phyloP scores from a whole-genome alignment of 495 filamentous ascomycete genomes.

The Pseudoneurospora amorphoporcata region DNA sequence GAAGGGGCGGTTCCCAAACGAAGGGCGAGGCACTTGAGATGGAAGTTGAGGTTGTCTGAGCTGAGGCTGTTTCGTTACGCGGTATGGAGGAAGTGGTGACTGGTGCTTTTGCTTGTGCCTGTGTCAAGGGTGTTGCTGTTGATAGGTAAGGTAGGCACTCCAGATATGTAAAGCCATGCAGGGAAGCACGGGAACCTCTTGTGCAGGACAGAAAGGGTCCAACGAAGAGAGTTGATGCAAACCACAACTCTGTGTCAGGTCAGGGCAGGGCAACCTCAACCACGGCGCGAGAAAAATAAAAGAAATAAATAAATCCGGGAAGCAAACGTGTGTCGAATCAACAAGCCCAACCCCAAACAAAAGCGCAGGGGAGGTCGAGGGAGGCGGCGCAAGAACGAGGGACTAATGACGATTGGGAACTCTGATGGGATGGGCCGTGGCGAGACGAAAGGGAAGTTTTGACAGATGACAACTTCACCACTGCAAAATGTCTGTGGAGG shows the following conservation, averaged over 20 bases:
- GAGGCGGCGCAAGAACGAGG: slow-evolving; percentile 24
- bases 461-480: neutral
- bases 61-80: neutral
- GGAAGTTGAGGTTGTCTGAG: neutral
- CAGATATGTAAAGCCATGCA: neutral
- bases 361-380: slow-evolving; percentile 17
- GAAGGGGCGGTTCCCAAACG: slow-evolving; percentile 15
- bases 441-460: slow-evolving; percentile 2
- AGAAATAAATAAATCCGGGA: neutral
- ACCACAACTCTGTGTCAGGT: neutral
- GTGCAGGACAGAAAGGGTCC: neutral
- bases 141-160: neutral
- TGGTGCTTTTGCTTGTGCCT: neutral
- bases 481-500: neutral
- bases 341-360: neutral
- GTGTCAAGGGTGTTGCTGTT: neutral
- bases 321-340: neutral
- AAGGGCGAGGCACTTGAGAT: slow-evolving; percentile 5
- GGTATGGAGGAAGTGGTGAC: neutral
- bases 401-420: slow-evolving; percentile 31
- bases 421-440: slow-evolving; percentile 24
- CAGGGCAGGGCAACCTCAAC: neutral
- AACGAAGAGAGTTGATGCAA: neutral
- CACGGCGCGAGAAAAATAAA: neutral
- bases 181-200: neutral